These are phyloP conservation scores for Fusarium camptoceras DNA, from an alignment of 2,329 filamentous ascomycete genomes.

Conservation along the genomic window DNA sequence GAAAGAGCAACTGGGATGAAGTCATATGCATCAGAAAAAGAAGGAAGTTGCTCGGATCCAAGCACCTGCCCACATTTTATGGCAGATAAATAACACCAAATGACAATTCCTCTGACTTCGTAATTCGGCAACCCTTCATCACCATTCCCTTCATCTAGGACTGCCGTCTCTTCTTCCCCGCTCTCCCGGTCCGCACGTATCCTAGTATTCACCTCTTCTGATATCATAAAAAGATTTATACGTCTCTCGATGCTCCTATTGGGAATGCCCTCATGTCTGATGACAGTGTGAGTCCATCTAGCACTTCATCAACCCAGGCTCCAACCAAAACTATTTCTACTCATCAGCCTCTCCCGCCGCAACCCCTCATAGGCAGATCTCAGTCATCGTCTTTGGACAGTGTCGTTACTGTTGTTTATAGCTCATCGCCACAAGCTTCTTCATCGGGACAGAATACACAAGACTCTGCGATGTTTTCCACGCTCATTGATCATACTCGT, in stretches of 20 bases:
- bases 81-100: not conserved
- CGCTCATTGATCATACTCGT: constrained; percentile 40
- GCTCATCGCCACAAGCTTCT: not conserved
- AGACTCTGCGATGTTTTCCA: constrained; percentile 39
- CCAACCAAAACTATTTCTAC: not conserved
- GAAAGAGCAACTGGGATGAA: not conserved
- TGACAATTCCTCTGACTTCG: not conserved
- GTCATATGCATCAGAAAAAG: not conserved
- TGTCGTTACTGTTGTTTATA: not conserved
- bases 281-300: constrained; percentile 7
- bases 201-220: constrained; percentile 15
- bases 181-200: not conserved
- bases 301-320: constrained; percentile 10
- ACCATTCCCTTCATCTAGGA: not conserved
- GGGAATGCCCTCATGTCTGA: constrained; percentile 25
- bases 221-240: constrained; percentile 6
- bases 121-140: constrained; percentile 12
- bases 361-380: not conserved
- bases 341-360: not conserved
- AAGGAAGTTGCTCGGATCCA: not conserved
- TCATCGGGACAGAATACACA: not conserved
- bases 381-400: not conserved
- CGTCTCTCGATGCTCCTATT: constrained; percentile 6
- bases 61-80: constrained; percentile 1
- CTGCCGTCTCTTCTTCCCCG: constrained; percentile 5